Base-by-base conservation (phyloP, 2,329 filamentous ascomycete species). In the Colletotrichum lini region DNA sequence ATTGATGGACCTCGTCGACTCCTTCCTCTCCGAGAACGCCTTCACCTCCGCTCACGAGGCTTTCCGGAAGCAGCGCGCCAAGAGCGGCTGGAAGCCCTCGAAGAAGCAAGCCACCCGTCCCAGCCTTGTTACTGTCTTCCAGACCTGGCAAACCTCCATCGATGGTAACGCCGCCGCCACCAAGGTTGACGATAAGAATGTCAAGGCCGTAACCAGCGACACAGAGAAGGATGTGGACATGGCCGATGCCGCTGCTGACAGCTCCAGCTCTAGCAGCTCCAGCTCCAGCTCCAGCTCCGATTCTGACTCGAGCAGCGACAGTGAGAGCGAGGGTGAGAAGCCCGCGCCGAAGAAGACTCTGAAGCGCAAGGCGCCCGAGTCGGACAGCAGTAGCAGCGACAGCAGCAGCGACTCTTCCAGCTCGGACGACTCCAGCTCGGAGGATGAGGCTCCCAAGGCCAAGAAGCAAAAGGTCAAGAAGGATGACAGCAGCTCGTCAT, bases 11-110 rank as follows among this genome's bases (percentile, higher is more conserved):
- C 84, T 94, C 18, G 87, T 95, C 76, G 89, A 90, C 73, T 81
- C 83, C 26, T 95, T 94, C 80, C 85, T 95, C 60, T 86, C 86
- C 52, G 87, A 91, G 56, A 87, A 92, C 79, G 88, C 89, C n/a
- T 92, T 93, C 76, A 80, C 85, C 58, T 84, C 85, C 70, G 89
- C 92, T 56, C 88, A 88, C 77, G 83, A 86, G 70, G 87, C 89
- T 6, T 92, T 94, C 77, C 84, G 85, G 75, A 89, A 91, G 78
- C 90, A 94, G 78, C 84, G 88, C 64, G 86, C 82, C 78, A 85
- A 83, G 80, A 86, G 87, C 74, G 86, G 84, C 61, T 87, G 84
- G 84, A 79, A 83, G 54, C 76, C 78, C 23, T 68, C 71, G 50
- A 74, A 70, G 63, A 73, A 59, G 50, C 76, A 76, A 58, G 67